Conservation (phyloP, 768 basidiomycete species). For the Clitopilus passeckerianus region DNA sequence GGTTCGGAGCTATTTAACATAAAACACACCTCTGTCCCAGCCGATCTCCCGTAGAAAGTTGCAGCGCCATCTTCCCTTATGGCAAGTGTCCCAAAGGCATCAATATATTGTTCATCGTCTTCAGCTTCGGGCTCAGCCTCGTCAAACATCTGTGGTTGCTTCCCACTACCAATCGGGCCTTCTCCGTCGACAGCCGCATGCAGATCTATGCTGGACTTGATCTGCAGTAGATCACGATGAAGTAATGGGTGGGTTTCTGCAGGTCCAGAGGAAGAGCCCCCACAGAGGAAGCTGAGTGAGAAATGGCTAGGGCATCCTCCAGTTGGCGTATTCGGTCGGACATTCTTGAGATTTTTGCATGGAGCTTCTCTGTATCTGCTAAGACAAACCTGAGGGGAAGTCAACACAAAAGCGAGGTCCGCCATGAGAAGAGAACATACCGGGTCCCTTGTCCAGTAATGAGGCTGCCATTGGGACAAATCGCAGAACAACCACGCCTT, state of each 20-base stretch:
- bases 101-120: slow-evolving; percentile 51
- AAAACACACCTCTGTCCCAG: slow-evolving; percentile 60
- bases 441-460: slow-evolving; percentile 76
- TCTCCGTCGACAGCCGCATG: slow-evolving; percentile 50
- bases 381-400: slow-evolving; percentile 51
- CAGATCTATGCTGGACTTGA: slow-evolving; percentile 67
- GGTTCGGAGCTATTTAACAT: not conserved
- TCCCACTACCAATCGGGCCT: slow-evolving; percentile 3
- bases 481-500: slow-evolving; percentile 70
- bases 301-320: slow-evolving; percentile 59
- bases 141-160: not conserved
- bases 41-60: slow-evolving; percentile 70
- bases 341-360: slow-evolving; percentile 64
- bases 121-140: slow-evolving; percentile 18
- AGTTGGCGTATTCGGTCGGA: slow-evolving; percentile 67
- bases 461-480: slow-evolving; percentile 75
- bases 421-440: slow-evolving; percentile 27
- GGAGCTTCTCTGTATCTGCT: slow-evolving; percentile 66
- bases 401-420: not conserved
- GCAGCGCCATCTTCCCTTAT: slow-evolving; percentile 65
- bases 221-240: slow-evolving; percentile 50
- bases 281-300: slow-evolving; percentile 34
- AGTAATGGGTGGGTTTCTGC: slow-evolving; percentile 57
- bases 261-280: slow-evolving; percentile 16
- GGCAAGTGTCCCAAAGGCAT: slow-evolving; percentile 66